Percentiles rank a stretch among this genome's conserved stretches.
Evolutionary conservation across 2,329 filamentous ascomycete species (phyloP).

Genomic region (Rhytidhysteron rufulum): DNA sequence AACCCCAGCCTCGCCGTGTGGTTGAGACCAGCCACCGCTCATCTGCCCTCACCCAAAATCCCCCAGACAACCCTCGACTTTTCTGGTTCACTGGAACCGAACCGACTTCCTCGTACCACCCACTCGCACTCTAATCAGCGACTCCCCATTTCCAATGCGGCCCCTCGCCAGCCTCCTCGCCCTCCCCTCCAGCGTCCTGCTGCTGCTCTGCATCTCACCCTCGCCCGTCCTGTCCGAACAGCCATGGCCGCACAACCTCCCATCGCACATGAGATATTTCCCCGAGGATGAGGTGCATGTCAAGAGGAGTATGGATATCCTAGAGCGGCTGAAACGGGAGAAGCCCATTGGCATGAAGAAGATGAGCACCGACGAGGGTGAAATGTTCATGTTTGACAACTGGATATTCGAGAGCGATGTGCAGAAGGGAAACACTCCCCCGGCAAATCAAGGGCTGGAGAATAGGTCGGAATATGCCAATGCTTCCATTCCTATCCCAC

Average conservation of each 20-base stretch:
- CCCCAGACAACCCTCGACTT: too few species aligned
- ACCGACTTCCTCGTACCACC: too few species aligned
- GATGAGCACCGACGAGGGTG: constrained; percentile 65
- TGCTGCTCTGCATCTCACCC: constrained; percentile 23
- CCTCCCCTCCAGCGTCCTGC: constrained; percentile 25
- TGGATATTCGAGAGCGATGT: constrained; percentile 44
- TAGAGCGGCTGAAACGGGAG: constrained; percentile 36
- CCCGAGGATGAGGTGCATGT: constrained; percentile 44
- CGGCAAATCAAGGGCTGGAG: constrained; percentile 31
- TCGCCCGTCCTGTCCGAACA: constrained; percentile 19
- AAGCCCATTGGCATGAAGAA: constrained; percentile 65
- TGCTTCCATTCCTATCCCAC: constrained; percentile 19
- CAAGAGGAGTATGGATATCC: constrained; percentile 39
- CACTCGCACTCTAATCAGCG: background rate
- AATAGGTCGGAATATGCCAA: background rate
- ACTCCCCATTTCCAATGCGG: constrained; percentile 16
- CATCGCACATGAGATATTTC: constrained; percentile 44
- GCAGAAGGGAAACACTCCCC: constrained; percentile 1
- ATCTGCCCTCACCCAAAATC: too few species aligned
- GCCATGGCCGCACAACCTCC: constrained; percentile 46
- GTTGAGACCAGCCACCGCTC: too few species aligned
- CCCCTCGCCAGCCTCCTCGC: constrained; percentile 21
- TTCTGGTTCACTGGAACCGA: too few species aligned
- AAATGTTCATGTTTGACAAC: constrained; percentile 71
- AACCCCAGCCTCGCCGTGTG: constrained; percentile 4